Conservation (phyloP, 345 rosid genomes). For the Abelmoschus esculentus region DNA sequence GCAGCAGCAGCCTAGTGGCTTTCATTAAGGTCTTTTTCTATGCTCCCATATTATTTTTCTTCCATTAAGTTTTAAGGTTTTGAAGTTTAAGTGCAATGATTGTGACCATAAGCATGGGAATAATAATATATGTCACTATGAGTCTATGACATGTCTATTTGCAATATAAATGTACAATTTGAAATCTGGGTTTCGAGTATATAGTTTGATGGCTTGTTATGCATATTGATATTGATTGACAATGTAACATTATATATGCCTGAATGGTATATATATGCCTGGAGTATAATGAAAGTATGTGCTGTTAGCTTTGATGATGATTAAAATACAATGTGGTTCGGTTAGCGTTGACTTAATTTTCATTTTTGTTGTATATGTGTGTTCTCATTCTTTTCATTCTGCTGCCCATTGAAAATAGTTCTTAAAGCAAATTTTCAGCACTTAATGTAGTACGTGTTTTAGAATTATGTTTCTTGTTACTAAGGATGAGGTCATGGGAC, state of each 20-base stretch:
- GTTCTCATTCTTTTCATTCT: not conserved
- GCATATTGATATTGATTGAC: not conserved
- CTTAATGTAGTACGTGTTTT: not conserved
- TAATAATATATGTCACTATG: not conserved
- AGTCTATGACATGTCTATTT: not conserved
- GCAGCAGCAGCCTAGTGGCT: conserved; percentile 31
- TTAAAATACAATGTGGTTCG: not conserved
- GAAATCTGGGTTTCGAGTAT: too few species aligned
- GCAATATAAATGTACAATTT: not conserved
- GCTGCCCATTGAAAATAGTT: too few species aligned
- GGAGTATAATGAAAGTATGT: not conserved
- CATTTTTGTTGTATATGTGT: not conserved
- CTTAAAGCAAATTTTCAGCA: not conserved
- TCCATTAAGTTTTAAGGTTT: not conserved
- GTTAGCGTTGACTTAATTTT: not conserved
- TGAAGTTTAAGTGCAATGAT: not conserved
- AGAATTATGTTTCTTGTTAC: not conserved
- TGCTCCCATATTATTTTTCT: not conserved
- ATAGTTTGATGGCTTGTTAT: not conserved
- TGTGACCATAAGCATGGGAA: not conserved
- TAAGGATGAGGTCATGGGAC: not conserved
- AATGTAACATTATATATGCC: not conserved
- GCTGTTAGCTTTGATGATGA: not conserved
- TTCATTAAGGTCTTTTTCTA: conserved; percentile 30
- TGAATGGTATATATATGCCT: not conserved